Evolutionary conservation across 2,329 filamentous ascomycete genomes (phyloP), one percentile per base, ranked within the genome.

Genomic region (Leptodontidium sp.): DNA sequence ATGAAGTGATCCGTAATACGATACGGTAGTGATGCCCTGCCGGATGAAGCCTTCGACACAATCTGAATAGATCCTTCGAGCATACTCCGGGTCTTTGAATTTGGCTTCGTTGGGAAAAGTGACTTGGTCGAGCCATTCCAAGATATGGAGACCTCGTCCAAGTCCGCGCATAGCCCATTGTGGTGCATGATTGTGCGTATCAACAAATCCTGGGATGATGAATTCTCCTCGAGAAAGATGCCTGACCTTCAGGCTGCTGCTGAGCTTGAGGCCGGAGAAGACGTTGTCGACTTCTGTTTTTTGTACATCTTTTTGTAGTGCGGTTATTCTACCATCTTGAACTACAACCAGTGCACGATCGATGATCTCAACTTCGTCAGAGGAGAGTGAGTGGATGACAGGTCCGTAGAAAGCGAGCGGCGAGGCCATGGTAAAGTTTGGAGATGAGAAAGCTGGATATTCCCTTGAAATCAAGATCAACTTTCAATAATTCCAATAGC

Each of bases 1-100:
- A 79, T 97, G 90, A 70, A 93, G 88, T 26, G 95, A 98, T 68
- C 94, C 93, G 79, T 92, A 98, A 85, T 98, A 98, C 21, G 92
- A 88, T 8, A 93, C 93, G 12, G 92, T 94, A 0, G 95, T 98
- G 17, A 95, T 98, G 71, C 95, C 95, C 78, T 97, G 89, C 26
- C 92, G 86, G 4, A 98, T 86, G 0, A 93, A 96, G 61, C 92
- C 89, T 17, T 88, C 84, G 69, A 98, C 87, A 72, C 93, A 91
- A 68, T 91, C 89, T 43, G 86, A 85, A 81, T 98, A 98, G 70
- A 96, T 89, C 32, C 84, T 84, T 32, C 84, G 83, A 1, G 93
- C 93, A 74, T 87, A 87, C 61, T 80, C 73, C 5, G 88, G 82
- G 73, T 89, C 84, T 15, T 84, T 81, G 70, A 97, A 88, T 8